These are phyloP conservation scores for Talaromyces sp. DNA, from an alignment of 2,329 filamentous ascomycete species.

Conservation along the genomic window DNA sequence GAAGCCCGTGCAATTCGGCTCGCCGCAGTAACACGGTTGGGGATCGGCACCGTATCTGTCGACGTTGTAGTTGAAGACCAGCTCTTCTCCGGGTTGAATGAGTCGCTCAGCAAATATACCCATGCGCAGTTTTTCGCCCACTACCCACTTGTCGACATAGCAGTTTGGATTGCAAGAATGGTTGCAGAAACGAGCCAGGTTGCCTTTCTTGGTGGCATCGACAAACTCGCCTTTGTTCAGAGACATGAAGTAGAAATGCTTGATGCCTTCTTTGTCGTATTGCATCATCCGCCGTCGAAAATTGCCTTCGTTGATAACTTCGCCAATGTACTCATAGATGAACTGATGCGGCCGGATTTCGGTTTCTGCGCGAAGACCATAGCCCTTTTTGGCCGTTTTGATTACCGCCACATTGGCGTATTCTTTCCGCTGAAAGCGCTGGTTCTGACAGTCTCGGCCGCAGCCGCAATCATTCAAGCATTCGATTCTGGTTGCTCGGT, in stretches of 20 bases:
- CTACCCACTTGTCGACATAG: constrained; percentile 99
- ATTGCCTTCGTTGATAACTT: constrained; percentile 88
- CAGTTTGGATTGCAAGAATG: constrained; percentile 99
- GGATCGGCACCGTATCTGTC: constrained; percentile 96
- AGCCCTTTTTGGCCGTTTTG: constrained; percentile 97
- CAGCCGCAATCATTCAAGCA: constrained; percentile 85
- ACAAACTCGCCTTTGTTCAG: constrained; percentile 94
- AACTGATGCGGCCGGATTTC: constrained; percentile 80
- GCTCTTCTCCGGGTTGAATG: constrained; percentile 82
- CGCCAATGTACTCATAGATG: constrained; percentile 96
- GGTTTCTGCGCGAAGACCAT: constrained; percentile 75
- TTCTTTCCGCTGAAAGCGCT: constrained; percentile 84
- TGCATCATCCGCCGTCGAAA: constrained; percentile 87
- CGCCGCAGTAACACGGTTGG: constrained; percentile 93
- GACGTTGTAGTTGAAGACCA: constrained; percentile 99
- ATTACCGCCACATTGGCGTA: constrained; percentile 92
- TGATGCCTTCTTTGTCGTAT: constrained; percentile 94
- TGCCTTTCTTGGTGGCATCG: constrained; percentile 94
- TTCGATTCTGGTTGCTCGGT: constrained; percentile 96
- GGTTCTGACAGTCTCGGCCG: constrained; percentile 82
- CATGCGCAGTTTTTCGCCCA: constrained; percentile 96
- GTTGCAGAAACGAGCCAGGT: constrained; percentile 95
- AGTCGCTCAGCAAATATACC: constrained; percentile 89
- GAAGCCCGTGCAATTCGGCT: constrained; percentile 89
- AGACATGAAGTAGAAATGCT: constrained; percentile 99